Evolutionary conservation across 2,329 filamentous ascomycete species (phyloP), one percentile per base, ranked within the genome.

Genomic region (Nannizziopsis arthrosporioides): DNA sequence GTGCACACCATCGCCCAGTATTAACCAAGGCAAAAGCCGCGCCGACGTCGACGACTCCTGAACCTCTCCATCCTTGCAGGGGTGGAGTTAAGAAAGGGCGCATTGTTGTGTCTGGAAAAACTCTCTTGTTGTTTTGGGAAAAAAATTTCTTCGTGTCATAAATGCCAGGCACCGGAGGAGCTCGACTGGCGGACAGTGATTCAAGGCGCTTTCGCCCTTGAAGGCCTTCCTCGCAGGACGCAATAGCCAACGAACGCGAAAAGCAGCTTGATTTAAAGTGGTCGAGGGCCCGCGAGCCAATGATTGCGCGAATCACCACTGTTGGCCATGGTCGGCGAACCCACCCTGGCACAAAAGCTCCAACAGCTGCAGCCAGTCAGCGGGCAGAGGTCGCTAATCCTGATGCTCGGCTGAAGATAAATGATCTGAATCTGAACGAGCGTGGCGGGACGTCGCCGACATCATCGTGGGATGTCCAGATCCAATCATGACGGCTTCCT

Each of bases 401-500:
- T 35, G 34, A 15, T 35, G 48, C n/a, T 43, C 44, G 42, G 51
- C 51, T 51, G 48, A 46, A 18, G 44, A 46, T n/a, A 35, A 40
- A 32, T 15, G 36, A 30, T 22, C 43, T 34, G 18, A 18, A 39
- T 19, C 31, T 38, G 34, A 42, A 36, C 39, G 46, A 45, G 47
- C 48, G 48, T 53, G 51, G 48, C 48, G 47, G 31, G n/a, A 10
- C 15, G 30, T 15, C 3, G 30, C 37, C 44, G 48, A 53, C 38
- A 44, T 50, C 51, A 48, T 49, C 48, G 48, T 50, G 48, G 51
- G 43, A 45, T 51, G 15, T 34, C 22, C 48, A 41, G 36, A 22
- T 31, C 51, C 48, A 51, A 51, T 49, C 15, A 36, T 51, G 27
- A n/a, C 35, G 35, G 6, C 7, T 44, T 47, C 35, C 49, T 51